These are phyloP conservation scores for Candida schatavii DNA, from an alignment of 805 yeast genomes.

Conservation along the genomic window DNA sequence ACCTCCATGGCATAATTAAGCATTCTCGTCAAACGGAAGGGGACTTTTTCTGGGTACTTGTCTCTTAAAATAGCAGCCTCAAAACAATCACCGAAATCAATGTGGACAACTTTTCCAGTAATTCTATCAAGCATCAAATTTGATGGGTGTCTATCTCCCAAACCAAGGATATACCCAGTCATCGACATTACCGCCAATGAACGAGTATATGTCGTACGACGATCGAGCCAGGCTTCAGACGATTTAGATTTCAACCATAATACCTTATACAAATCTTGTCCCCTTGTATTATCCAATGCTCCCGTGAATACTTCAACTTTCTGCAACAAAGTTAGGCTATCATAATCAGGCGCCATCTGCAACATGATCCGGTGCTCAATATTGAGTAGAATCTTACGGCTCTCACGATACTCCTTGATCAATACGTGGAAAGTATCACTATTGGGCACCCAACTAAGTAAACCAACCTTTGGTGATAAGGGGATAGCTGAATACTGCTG, in stretches of 20 bases:
- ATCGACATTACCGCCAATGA: slow-evolving; percentile 98
- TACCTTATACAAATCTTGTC: slow-evolving; percentile 93
- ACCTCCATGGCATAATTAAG: slow-evolving; percentile 98
- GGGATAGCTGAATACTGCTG: slow-evolving; percentile 94
- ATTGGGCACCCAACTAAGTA: slow-evolving; percentile 96
- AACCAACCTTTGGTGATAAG: slow-evolving; percentile 93
- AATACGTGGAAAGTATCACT: slow-evolving; percentile 94
- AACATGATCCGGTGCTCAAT: slow-evolving; percentile 94
- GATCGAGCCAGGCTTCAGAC: slow-evolving; percentile 96
- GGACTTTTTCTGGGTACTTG: slow-evolving; percentile 97
- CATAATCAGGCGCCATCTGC: slow-evolving; percentile 98
- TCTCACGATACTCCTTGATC: slow-evolving; percentile 88
- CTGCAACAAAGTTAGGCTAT: slow-evolving; percentile 79
- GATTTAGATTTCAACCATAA: slow-evolving; percentile 95
- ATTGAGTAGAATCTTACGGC: slow-evolving; percentile 81
- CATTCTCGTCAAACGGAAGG: slow-evolving; percentile 95
- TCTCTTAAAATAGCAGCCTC: slow-evolving; percentile 97
- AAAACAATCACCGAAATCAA: slow-evolving; percentile 98
- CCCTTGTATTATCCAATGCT: slow-evolving; percentile 91
- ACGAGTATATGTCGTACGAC: slow-evolving; percentile 93
- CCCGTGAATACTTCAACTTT: slow-evolving; percentile 96
- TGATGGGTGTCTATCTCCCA: slow-evolving; percentile 98
- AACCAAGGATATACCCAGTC: slow-evolving; percentile 95
- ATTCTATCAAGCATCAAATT: slow-evolving; percentile 91
- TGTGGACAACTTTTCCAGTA: slow-evolving; percentile 94